These are phyloP conservation scores for Hansenula anomala DNA, from an alignment of 1,139 yeast species.

Conservation along the genomic window DNA sequence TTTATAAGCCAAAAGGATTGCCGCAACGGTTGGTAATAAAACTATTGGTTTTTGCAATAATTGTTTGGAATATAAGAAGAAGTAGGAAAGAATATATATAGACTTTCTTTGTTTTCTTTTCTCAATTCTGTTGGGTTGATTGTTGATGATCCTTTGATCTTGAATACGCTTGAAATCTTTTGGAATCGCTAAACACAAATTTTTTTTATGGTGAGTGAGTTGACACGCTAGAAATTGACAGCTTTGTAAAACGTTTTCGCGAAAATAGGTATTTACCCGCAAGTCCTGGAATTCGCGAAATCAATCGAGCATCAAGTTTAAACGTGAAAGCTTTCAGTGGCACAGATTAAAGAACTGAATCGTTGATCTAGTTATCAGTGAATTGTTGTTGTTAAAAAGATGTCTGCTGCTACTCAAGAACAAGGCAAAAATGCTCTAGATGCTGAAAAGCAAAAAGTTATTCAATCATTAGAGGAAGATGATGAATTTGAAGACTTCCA, in stretches of 20 bases:
- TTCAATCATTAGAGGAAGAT: constrained; percentile 72
- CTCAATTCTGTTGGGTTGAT: too few relatives aligned
- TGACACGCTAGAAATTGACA: neutral
- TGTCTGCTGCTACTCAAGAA: constrained; percentile 13
- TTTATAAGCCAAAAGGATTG: constrained; percentile 5
- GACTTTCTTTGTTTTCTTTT: neutral
- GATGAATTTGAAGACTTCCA: constrained; percentile 95
- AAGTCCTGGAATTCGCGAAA: too few relatives aligned
- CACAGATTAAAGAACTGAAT: too few relatives aligned
- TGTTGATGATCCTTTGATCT: too few relatives aligned
- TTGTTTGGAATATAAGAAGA: neutral
- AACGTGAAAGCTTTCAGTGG: neutral
- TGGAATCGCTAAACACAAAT: neutral
- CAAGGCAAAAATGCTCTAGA: constrained; percentile 7
- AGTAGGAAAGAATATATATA: too few relatives aligned
- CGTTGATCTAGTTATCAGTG: too few relatives aligned
- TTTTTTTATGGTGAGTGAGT: neutral
- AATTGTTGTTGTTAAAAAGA: too few relatives aligned
- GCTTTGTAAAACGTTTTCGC: neutral
- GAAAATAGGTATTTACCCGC: neutral
- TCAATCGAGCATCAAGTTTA: too few relatives aligned
- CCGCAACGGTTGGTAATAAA: constrained; percentile 3
- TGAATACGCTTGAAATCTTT: too few relatives aligned
- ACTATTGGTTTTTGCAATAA: neutral
- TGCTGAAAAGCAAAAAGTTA: constrained; percentile 17